Evolutionary conservation across 2,329 filamentous ascomycete species (phyloP), one percentile per base, ranked within the genome.

Genomic region (Pseudopyricularia javanii): DNA sequence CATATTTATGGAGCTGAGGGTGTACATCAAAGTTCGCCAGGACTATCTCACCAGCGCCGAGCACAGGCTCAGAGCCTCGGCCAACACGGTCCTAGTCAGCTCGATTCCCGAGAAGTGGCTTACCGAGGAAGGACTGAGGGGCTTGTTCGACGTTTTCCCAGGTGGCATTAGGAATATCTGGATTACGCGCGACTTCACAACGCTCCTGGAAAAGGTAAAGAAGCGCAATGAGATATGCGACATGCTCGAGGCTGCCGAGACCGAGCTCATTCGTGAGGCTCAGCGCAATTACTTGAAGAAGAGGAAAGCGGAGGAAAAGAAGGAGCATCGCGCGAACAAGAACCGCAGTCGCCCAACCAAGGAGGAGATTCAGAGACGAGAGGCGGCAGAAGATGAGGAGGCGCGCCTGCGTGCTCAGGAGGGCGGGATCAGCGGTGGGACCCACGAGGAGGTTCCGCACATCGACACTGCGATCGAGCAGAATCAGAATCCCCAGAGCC

Each of bases 151-250:
- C 64, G 91, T 97, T 1, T 97, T 96, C 60, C 93, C 93, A 0
- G 93, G 93, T 20, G 93, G 93, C 30, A 85, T 98, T 62, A 82
- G 88, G 55, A 97, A 97, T 59, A 87, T 98, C 48, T 98, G 91
- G 91, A 83, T 98, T 60, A 98, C 96, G 55, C 81, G 91, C 56
- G 88, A 98, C 63, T 85, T 89, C 59, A 88, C 91, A 45, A 78
- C 84, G 8, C 76, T 98, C 11, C 78, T 88, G 48, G 85, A 91
- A 56, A 97, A 97, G 64, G 86, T 97, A 47, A 79, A 87, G 49
- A 72, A 81, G 57, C 80, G 93, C 47, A 81, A 90, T 56, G 70
- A 77, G 8, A 71, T 95, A 14, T 89, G 91, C 48, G 66, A 75
- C 43, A 72, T 74, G 53, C 78, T 98, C 0, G 93, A 98, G 63